Conservation (phyloP, 805 yeast species). For the Kuraishia capsulata region DNA sequence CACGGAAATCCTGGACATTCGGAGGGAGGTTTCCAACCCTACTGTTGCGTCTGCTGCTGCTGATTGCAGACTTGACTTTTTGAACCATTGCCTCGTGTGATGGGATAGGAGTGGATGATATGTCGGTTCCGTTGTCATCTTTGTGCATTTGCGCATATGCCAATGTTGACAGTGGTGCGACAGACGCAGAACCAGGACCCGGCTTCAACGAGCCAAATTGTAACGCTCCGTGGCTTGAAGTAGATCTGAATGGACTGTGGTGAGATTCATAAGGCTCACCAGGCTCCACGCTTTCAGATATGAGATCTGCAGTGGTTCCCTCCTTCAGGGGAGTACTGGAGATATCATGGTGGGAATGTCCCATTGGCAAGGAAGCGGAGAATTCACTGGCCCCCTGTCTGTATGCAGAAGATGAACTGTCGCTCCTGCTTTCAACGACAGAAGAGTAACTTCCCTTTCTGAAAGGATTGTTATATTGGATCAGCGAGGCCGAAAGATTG, state of each 20-base stretch:
- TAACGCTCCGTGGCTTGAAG: not conserved
- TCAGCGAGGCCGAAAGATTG: slow-evolving; percentile 6
- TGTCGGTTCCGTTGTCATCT: not conserved
- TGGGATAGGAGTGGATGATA: too few relatives aligned
- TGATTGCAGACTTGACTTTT: not conserved
- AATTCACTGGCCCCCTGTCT: not conserved
- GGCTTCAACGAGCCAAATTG: not conserved
- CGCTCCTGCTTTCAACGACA: not conserved
- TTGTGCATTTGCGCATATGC: not conserved
- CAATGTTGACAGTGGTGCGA: not conserved
- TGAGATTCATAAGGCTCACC: too few relatives aligned
- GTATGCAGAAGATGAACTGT: not conserved
- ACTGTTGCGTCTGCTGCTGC: not conserved
- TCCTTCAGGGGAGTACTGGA: too few relatives aligned
- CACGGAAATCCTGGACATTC: too few relatives aligned
- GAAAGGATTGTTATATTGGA: not conserved
- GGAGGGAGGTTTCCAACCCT: too few relatives aligned
- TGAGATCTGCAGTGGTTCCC: too few relatives aligned
- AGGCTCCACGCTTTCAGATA: too few relatives aligned
- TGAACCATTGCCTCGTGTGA: not conserved
- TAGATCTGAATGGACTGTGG: too few relatives aligned
- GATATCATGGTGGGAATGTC: too few relatives aligned
- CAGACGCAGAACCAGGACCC: not conserved
- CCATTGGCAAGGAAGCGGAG: too few relatives aligned
- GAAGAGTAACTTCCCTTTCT: not conserved